phyloP scores from a whole-genome alignment of 768 basidiomycete genomes.

The Lentinula detonsa region DNA sequence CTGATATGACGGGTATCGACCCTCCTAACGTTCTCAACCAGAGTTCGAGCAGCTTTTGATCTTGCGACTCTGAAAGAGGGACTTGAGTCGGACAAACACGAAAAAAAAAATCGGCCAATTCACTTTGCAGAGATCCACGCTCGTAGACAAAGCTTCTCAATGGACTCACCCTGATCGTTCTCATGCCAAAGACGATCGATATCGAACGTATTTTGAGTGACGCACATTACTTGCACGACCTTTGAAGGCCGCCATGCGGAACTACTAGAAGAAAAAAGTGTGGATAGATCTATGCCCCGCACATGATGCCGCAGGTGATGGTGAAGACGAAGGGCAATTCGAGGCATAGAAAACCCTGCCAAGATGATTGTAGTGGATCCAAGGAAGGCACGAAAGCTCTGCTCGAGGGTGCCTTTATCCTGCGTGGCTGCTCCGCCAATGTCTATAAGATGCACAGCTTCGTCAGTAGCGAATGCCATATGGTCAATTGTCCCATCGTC shows the following conservation, averaged over 20 bases:
- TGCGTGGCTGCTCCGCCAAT: not conserved
- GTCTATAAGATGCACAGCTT: not conserved
- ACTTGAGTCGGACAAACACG: not conserved
- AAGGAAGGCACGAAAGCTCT: conserved; percentile 13
- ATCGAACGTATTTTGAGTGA: not conserved
- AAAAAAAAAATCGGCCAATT: not conserved
- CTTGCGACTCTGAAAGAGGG: conserved; percentile 18
- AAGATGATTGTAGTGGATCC: conserved; percentile 12
- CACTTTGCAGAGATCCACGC: conserved; percentile 32
- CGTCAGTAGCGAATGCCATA: conserved; percentile 2
- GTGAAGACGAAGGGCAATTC: conserved; percentile 24
- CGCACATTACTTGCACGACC: conserved; percentile 12
- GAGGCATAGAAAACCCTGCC: conserved; percentile 31
- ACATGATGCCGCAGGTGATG: conserved; percentile 20
- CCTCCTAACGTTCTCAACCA: not conserved
- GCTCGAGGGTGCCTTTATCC: conserved; percentile 3
- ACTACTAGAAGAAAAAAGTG: conserved; percentile 16
- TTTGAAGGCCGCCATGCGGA: conserved; percentile 19
- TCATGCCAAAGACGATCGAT: conserved; percentile 25
- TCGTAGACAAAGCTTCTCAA: conserved; percentile 25
- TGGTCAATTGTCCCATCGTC: not conserved
- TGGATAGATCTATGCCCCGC: conserved; percentile 31
- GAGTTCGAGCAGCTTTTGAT: not conserved
- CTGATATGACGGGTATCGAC: conserved; percentile 13
- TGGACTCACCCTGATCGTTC: conserved; percentile 9